Percentiles rank a stretch among this genome's conserved stretches.
These are phyloP conservation scores for Niebla homalea DNA, from an alignment of 495 filamentous ascomycete genomes.

Conservation along the genomic window DNA sequence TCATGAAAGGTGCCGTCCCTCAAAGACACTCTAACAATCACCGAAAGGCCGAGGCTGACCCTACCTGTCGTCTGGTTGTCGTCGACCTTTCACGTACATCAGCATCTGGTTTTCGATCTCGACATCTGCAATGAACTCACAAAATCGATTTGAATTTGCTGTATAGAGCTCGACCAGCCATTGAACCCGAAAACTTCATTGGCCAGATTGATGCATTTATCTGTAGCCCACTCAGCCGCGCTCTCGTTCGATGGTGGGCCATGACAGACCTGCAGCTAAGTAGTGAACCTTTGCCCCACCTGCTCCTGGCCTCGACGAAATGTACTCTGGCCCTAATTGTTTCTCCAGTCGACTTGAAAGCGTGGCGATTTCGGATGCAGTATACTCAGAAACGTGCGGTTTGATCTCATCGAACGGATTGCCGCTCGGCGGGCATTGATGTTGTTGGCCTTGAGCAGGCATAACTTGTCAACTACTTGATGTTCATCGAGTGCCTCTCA, in stretches of 20 bases:
- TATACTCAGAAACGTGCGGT: conserved; percentile 61
- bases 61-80: conserved; percentile 48
- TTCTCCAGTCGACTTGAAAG: conserved; percentile 76
- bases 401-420: conserved; percentile 70
- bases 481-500: too few relatives aligned
- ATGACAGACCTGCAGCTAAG: conserved; percentile 26
- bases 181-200: conserved; percentile 99
- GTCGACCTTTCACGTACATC: conserved; percentile 38
- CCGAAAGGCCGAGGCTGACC: conserved; percentile 69
- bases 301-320: conserved; percentile 70
- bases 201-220: conserved; percentile 89
- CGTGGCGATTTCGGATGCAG: conserved; percentile 78
- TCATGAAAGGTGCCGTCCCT: conserved; percentile 91
- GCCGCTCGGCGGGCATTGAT: conserved; percentile 34
- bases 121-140: conserved; percentile 28
- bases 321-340: conserved; percentile 93
- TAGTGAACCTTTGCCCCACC: conserved; percentile 80
- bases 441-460: conserved; percentile 57
- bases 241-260: neutral
- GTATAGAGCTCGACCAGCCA: conserved; percentile 87
- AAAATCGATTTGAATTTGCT: conserved; percentile 82
- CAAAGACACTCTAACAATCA: conserved; percentile 77
- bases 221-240: conserved; percentile 38
- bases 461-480: neutral
- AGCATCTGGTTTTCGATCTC: neutral